A percentile compares a stretch with the other conserved stretches of the same genome.
Conservation (phyloP, 2,329 filamentous ascomycete species). For the Colletotrichum graminicola region DNA sequence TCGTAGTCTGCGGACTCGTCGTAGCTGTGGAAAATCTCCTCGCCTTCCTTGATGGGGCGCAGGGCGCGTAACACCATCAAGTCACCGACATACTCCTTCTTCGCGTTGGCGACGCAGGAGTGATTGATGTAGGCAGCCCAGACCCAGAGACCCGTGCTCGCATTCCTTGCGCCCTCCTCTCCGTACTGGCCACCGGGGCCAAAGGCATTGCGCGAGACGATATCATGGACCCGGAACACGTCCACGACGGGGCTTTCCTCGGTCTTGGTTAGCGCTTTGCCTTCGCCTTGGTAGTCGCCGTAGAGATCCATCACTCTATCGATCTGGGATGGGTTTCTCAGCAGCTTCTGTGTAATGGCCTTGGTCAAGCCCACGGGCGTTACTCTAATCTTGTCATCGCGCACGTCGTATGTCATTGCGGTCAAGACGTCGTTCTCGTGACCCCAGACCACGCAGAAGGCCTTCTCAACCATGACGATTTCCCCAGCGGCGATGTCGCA, state of each 20-base stretch:
- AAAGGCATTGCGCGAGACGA: conserved; percentile 51
- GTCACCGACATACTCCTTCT: conserved; percentile 55
- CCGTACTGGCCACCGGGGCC: conserved; percentile 48
- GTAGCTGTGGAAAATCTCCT: conserved; percentile 53
- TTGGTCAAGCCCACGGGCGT: conserved; percentile 50
- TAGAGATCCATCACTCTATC: conserved; percentile 44
- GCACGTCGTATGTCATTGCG: conserved; percentile 49
- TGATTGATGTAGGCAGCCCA: conserved; percentile 58
- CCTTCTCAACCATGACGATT: conserved; percentile 54
- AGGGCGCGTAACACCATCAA: conserved; percentile 54
- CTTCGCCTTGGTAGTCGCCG: conserved; percentile 48
- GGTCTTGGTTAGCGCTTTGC: conserved; percentile 1
- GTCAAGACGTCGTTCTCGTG: conserved; percentile 49
- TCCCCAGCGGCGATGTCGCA: conserved; percentile 49
- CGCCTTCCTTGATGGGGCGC: conserved; percentile 48
- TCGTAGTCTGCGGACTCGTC: conserved; percentile 48
- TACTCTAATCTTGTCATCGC: conserved; percentile 48
- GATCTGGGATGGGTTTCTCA: conserved; percentile 47
- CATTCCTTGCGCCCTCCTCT: conserved; percentile 48
- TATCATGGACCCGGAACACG: conserved; percentile 50
- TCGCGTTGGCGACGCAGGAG: conserved; percentile 53
- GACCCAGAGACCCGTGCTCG: conserved; percentile 56
- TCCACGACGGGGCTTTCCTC: conserved; percentile 48
- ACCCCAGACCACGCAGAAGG: conserved; percentile 50
- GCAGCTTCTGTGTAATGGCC: conserved; percentile 45